Evolutionary conservation across 352 stramenopile species (phyloP), one percentile per base, ranked within the genome.

Genomic region (Phytophthora capsici): DNA sequence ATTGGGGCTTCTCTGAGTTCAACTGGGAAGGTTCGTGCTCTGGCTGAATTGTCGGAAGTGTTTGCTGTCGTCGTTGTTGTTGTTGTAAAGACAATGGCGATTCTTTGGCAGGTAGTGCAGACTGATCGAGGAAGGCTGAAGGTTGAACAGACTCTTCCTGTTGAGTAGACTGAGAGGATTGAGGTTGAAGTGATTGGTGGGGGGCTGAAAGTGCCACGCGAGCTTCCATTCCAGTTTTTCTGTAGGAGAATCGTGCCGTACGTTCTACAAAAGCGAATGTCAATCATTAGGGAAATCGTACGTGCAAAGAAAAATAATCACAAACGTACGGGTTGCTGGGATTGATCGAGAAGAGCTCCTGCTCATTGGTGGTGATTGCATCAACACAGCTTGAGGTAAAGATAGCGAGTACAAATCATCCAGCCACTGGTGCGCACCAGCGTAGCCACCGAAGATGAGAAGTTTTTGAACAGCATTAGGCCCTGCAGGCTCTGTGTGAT

Each of bases 361-460:
- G 40, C 10, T 50, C 22, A 51, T n/a, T 44, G 54, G 9, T 17
- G 65, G 63, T 40, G 64, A 51, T 10, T 64, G 51, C 49, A 53
- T 53, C 8, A 77, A 28, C 26, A 58, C 58, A 46, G 58, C 32
- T 54, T 71, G 45, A 7, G 55, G 44, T 6, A 78, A 50, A n/a
- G 68, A 73, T 4, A 93, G 71, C 17, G 88, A 30, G 40, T 88
- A 68, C 28, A 89, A n/a, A 55, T 93, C 84, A 55, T 89, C 78
- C 1, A 91, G 70, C 84, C 84, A 93, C 2, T 52, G 55, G 44
- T 83, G 75, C 1, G 70, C 75, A 0, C 84, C 84, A 40, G 77
- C 78, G 36, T 93, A 93, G 20, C 84, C 84, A 1, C 84, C 84
- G 43, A 93, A 93, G 4, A 93, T 46, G 28, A 93, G 34, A 12